Conservation (phyloP, 2,329 filamentous ascomycete species). For the Epichloe typhina region DNA sequence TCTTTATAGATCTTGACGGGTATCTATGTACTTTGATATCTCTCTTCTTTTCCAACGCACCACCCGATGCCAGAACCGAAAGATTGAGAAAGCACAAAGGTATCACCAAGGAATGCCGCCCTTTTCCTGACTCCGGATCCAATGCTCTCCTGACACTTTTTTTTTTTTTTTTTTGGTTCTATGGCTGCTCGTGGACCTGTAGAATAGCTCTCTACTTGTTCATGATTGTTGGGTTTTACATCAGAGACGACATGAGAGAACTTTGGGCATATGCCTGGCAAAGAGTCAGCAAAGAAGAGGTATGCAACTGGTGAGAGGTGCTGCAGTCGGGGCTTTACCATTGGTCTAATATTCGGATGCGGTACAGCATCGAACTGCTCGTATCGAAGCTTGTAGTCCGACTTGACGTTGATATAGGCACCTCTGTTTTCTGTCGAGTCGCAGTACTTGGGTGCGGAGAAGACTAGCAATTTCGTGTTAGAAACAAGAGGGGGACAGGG, state of each 20-base stretch:
- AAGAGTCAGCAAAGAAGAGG: slow-evolving; percentile 12
- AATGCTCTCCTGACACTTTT: slow-evolving; percentile 3
- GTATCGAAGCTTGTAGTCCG: slow-evolving; percentile 83
- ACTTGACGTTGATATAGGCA: slow-evolving; percentile 92
- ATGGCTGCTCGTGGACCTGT: not conserved
- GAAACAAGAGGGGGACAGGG: slow-evolving; percentile 12
- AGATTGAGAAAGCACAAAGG: not conserved
- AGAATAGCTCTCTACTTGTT: not conserved
- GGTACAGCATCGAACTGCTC: slow-evolving; percentile 93
- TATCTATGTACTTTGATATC: slow-evolving; percentile 8
- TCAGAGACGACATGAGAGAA: slow-evolving; percentile 65
- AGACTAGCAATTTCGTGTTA: slow-evolving; percentile 42
- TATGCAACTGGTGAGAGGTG: not conserved
- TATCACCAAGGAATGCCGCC: slow-evolving; percentile 2
- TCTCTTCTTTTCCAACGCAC: not conserved
- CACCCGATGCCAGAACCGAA: not conserved
- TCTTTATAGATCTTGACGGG: slow-evolving; percentile 4
- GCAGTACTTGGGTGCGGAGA: slow-evolving; percentile 95
- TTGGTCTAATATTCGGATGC: slow-evolving; percentile 89
- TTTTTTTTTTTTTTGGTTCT: too few species aligned
- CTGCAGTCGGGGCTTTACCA: slow-evolving; percentile 39
- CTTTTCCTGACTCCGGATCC: slow-evolving; percentile 7
- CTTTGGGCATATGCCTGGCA: slow-evolving; percentile 68
- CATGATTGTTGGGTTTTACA: slow-evolving; percentile 30
- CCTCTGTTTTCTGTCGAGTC: slow-evolving; percentile 97